These are phyloP conservation scores for Termitomyces sp. DNA, from an alignment of 768 basidiomycete genomes.

Conservation along the genomic window DNA sequence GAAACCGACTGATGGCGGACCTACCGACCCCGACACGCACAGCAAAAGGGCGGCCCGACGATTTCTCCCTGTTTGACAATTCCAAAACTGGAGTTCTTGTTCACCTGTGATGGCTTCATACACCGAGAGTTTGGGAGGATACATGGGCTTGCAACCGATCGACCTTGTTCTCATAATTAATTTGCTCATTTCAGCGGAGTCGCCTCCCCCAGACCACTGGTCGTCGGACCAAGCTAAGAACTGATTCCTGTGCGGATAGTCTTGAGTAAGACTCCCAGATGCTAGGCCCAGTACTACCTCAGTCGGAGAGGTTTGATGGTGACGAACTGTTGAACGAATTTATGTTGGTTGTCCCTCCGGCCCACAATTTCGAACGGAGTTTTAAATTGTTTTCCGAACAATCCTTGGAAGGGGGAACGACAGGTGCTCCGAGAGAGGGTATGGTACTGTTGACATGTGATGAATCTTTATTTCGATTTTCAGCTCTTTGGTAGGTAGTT, in stretches of 20 bases:
- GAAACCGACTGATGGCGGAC: conserved; percentile 21
- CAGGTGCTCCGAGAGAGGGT: conserved; percentile 13
- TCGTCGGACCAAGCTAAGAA: conserved; percentile 2
- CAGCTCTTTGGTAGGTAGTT: too few relatives aligned
- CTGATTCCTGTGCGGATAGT: neutral
- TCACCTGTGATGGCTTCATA: neutral
- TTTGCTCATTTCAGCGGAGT: conserved; percentile 3
- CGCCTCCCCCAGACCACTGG: too few relatives aligned
- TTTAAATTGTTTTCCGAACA: conserved; percentile 11
- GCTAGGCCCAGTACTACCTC: conserved; percentile 3
- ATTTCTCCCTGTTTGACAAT: conserved; percentile 7
- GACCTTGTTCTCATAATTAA: conserved; percentile 13
- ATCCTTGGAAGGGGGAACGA: conserved; percentile 11
- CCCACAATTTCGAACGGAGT: conserved; percentile 15
- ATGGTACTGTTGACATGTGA: conserved; percentile 5
- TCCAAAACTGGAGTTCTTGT: neutral
- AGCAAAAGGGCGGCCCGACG: conserved; percentile 18
- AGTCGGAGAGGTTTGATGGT: neutral
- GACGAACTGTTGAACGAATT: conserved; percentile 12
- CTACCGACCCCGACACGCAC: conserved; percentile 15
- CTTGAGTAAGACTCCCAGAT: conserved; percentile 5
- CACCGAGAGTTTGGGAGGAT: neutral
- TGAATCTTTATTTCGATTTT: neutral
- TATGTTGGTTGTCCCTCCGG: conserved; percentile 7
- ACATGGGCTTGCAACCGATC: conserved; percentile 9